phyloP scores from a whole-genome alignment of 768 basidiomycete genomes.

The Naganishia friedmannii region DNA sequence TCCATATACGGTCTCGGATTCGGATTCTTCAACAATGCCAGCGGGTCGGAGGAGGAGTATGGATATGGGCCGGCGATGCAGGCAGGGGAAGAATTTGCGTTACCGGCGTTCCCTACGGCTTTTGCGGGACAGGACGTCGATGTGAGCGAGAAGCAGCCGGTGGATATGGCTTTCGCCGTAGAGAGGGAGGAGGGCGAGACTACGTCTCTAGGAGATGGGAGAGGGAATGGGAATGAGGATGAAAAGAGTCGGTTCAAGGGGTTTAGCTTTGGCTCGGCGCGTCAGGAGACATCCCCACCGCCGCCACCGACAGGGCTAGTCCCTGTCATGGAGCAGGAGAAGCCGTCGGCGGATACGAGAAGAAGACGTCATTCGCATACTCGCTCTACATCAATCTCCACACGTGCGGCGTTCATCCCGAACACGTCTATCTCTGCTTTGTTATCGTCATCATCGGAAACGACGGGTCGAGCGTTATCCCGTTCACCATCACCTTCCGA shows the following conservation, averaged over 20 bases:
- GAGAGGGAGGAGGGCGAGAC: neutral
- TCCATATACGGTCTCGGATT: too few relatives aligned
- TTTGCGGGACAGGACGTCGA: too few relatives aligned
- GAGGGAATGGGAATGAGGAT: neutral
- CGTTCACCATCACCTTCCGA: neutral
- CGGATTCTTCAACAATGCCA: too few relatives aligned
- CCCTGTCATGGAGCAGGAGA: neutral
- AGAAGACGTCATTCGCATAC: slow-evolving; percentile 15
- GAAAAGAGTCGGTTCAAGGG: neutral
- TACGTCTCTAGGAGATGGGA: neutral
- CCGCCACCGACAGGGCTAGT: neutral
- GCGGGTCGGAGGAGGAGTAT: too few relatives aligned
- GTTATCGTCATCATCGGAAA: neutral
- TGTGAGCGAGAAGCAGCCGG: too few relatives aligned
- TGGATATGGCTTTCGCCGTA: too few relatives aligned
- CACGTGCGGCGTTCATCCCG: slow-evolving; percentile 3
- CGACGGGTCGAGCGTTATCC: neutral
- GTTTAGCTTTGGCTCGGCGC: neutral
- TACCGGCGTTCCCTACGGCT: neutral
- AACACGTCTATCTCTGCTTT: neutral
- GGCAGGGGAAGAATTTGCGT: neutral
- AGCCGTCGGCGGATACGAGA: neutral
- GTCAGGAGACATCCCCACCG: neutral
- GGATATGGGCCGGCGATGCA: too few relatives aligned
- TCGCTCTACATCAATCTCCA: slow-evolving; percentile 19